These are phyloP conservation scores for Tuber calosporum DNA, from an alignment of 495 filamentous ascomycete species.

Conservation along the genomic window DNA sequence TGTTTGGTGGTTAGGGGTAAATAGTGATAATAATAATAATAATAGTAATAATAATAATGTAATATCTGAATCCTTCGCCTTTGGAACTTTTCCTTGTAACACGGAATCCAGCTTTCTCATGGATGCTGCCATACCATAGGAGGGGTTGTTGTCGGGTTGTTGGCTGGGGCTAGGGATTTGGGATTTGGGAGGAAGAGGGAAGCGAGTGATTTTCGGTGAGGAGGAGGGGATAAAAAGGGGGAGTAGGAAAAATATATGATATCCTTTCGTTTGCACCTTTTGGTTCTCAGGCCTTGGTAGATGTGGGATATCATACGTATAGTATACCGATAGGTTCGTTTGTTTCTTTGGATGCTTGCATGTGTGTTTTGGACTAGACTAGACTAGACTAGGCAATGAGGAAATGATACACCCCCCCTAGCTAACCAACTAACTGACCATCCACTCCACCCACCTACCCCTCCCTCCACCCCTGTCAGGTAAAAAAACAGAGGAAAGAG, in stretches of 20 bases:
- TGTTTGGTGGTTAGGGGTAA: no score
- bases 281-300: neutral
- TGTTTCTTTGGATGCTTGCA: neutral
- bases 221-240: no score
- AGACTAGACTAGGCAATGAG: neutral
- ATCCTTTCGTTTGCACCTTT: neutral
- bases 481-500: neutral
- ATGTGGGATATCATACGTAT: neutral
- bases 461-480: neutral
- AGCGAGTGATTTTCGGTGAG: neutral
- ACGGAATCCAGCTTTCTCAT: no score
- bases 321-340: neutral
- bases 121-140: conserved; percentile 1
- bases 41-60: no score
- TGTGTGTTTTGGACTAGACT: neutral
- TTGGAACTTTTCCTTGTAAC: no score
- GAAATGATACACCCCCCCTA: neutral
- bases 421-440: neutral
- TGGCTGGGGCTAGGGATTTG: neutral
- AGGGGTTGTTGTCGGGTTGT: neutral
- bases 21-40: no score
- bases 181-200: neutral
- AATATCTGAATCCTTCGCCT: no score
- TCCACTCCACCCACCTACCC: neutral
- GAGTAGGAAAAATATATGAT: neutral